Conservation (phyloP, 2,329 filamentous ascomycete species). For the Colletotrichum gloeosporioides region DNA sequence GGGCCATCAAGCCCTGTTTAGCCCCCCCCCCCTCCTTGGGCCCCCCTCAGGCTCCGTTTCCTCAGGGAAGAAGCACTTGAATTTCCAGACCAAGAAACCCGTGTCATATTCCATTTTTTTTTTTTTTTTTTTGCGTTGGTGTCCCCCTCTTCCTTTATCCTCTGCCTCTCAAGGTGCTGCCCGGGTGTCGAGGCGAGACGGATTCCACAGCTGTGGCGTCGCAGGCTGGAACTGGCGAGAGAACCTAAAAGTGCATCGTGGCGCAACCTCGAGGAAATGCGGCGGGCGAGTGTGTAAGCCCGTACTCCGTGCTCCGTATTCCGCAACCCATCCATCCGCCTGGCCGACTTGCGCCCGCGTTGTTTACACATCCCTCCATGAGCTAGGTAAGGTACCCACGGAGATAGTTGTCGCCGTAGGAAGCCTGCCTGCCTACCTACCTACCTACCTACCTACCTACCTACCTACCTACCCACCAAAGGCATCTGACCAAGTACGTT, state of each 20-base stretch:
- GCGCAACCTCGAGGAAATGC: neutral
- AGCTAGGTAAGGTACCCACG: neutral
- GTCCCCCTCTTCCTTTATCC: neutral
- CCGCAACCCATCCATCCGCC: neutral
- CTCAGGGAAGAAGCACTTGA: neutral
- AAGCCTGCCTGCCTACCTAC: too few species aligned
- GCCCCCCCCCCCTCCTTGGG: neutral
- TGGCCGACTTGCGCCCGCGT: neutral
- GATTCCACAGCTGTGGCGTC: neutral
- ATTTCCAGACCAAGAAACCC: neutral
- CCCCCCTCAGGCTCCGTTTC: conserved; percentile 16
- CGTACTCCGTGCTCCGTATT: neutral
- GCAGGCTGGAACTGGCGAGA: neutral
- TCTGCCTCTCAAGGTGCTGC: neutral
- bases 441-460: neutral
- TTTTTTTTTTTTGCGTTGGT: neutral
- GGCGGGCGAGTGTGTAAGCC: neutral
- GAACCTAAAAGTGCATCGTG: conserved; percentile 5
- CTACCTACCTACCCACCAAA: neutral
- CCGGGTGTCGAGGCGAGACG: neutral
- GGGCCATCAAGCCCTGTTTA: conserved; percentile 6
- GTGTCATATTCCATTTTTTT: neutral
- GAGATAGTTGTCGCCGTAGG: neutral
- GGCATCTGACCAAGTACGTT: neutral
- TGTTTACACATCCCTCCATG: neutral